Conservation (phyloP, 1,284 basidiomycete species). For the Ganoderma sp. region DNA sequence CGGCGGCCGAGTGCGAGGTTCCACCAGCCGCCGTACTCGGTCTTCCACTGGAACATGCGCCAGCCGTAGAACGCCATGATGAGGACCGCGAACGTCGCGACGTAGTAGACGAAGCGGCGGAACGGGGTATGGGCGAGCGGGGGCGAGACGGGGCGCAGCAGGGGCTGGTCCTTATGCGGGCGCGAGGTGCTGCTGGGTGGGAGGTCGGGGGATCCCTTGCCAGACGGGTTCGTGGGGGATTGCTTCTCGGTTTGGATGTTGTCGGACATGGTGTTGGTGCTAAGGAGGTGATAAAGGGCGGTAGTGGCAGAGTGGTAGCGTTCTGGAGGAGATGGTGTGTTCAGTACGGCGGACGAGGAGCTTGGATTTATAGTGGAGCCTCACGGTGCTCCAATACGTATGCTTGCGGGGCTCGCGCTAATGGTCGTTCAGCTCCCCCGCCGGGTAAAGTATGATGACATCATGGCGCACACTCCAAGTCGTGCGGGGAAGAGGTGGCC, state of each 20-base stretch:
- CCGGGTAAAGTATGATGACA: not conserved
- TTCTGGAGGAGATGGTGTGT: not conserved
- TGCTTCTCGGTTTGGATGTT: constrained; percentile 21
- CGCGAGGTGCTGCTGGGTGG: constrained; percentile 37
- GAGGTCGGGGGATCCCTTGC: constrained; percentile 33
- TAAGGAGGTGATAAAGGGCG: too few species aligned
- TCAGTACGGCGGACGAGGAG: not conserved
- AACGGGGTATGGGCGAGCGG: constrained; percentile 42
- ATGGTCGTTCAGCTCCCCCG: not conserved
- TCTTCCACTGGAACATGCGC: constrained; percentile 48
- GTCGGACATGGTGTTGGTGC: constrained; percentile 28
- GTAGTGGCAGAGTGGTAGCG: not conserved
- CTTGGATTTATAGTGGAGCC: not conserved
- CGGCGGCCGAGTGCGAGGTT: constrained; percentile 52
- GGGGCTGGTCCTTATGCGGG: constrained; percentile 34
- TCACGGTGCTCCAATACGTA: not conserved
- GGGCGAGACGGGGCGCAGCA: constrained; percentile 40
- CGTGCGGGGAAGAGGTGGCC: too few species aligned
- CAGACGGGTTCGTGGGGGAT: constrained; percentile 30
- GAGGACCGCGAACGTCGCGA: constrained; percentile 51
- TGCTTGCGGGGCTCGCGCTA: too few species aligned
- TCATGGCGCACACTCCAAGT: not conserved
- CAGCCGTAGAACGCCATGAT: constrained; percentile 57
- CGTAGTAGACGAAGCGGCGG: constrained; percentile 54
- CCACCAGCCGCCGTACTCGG: constrained; percentile 62